Evolutionary conservation across 2,329 filamentous ascomycete species (phyloP).

Genomic region (Alternaria gansuensis): DNA sequence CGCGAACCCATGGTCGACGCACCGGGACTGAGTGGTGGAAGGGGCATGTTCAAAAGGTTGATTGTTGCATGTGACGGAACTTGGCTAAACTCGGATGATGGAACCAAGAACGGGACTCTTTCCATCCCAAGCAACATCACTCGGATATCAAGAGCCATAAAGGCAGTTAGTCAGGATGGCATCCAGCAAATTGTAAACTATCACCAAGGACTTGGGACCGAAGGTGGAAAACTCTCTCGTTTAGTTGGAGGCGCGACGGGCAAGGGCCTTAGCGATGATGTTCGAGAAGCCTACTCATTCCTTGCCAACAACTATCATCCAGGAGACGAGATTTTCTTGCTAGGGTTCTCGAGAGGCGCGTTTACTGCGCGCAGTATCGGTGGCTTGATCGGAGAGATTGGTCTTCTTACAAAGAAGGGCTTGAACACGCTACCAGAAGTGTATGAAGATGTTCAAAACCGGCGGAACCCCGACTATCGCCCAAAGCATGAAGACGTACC

Average conservation of each 20-base stretch:
- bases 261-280: conserved; percentile 59
- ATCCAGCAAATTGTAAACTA: conserved; percentile 63
- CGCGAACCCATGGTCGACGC: conserved; percentile 37
- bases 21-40: conserved; percentile 48
- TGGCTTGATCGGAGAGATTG: conserved; percentile 56
- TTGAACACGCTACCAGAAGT: conserved; percentile 58
- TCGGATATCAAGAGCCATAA: conserved; percentile 60
- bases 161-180: conserved; percentile 57
- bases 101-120: conserved; percentile 55
- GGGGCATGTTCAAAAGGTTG: conserved; percentile 53
- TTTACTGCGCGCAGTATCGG: conserved; percentile 57
- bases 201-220: conserved; percentile 59
- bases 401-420: conserved; percentile 60
- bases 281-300: conserved; percentile 61
- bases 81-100: conserved; percentile 61
- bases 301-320: conserved; percentile 63
- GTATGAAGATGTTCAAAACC: conserved; percentile 57
- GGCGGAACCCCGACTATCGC: conserved; percentile 55
- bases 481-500: conserved; percentile 58
- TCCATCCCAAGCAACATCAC: conserved; percentile 61
- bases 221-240: conserved; percentile 55
- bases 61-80: conserved; percentile 56
- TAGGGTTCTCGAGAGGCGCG: conserved; percentile 60
- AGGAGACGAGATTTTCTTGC: conserved; percentile 60
- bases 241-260: conserved; percentile 55